phyloP scores from a whole-genome alignment of 345 rosid species.

The Eutrema japonicum region DNA sequence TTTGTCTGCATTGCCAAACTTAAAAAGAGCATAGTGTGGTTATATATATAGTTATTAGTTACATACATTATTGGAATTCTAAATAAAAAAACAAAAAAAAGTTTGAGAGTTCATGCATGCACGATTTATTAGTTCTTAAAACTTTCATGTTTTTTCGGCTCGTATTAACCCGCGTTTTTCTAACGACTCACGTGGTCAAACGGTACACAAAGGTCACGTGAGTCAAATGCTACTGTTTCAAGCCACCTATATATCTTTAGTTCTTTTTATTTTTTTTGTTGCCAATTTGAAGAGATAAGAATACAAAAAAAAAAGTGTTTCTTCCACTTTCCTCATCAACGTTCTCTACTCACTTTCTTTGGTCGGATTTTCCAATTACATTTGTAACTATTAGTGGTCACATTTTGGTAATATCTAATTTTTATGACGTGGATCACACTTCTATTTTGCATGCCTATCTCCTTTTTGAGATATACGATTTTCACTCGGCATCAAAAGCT shows the following conservation, averaged over 20 bases:
- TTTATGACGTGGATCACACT: conserved; percentile 46
- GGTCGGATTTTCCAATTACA: conserved; percentile 38
- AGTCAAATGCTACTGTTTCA: conserved; percentile 20
- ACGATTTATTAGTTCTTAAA: not conserved
- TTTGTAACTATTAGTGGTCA: conserved; percentile 31
- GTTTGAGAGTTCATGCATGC: conserved; percentile 1
- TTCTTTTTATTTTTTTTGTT: not conserved
- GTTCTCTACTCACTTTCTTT: conserved; percentile 23
- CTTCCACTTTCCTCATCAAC: conserved; percentile 34
- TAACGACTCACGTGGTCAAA: conserved; percentile 34
- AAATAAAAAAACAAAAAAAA: not conserved
- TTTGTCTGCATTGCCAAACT: conserved; percentile 15
- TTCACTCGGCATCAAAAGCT: not conserved
- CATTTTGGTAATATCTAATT: conserved; percentile 10
- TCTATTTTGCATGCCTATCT: conserved; percentile 27
- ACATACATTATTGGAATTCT: not conserved
- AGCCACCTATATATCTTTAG: conserved; percentile 2
- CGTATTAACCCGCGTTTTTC: not conserved
- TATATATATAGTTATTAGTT: not conserved
- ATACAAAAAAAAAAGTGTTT: conserved; percentile 17
- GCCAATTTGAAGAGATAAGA: conserved; percentile 39
- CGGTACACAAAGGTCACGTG: conserved; percentile 37
- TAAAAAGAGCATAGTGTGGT: not conserved
- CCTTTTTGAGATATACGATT: not conserved
- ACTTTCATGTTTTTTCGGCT: not conserved